Evolutionary conservation across 23 red algal genomes (phyloP), one percentile per base, ranked within the genome.

Genomic region (Agarophyton chilense): DNA sequence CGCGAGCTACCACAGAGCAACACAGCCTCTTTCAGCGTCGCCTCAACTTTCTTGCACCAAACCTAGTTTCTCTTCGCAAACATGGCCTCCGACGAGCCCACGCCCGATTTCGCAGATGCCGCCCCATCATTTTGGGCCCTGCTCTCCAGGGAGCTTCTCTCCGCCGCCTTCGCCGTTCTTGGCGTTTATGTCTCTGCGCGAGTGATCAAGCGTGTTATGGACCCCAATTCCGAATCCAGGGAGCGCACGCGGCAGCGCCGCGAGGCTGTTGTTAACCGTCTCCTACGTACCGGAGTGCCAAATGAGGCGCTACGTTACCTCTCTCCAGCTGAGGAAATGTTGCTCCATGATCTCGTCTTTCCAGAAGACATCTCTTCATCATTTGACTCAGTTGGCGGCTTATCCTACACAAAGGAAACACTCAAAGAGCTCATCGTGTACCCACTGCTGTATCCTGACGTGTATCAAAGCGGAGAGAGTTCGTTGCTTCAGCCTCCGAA

Each of bases 311-410:
- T 98, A 53, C 46, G 61, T 11, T 68, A 82, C n/a, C 40, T 99
- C 34, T 90, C 72, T 49, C 29, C 86, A 9, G 62, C 82, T 9
- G 97, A 99, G 70, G 84, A 87, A 65, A 68, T 88, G 7, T 62
- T 99, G 51, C 64, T 92, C 50, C 90, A 94, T 64, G 88, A 99
- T 49, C 84, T 99, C 33, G 97, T 99, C 17, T 95, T 95, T 82
- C 93, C 93, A 11, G 97, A 99, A 55, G 93, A 95, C 54, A 91
- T 99, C 17, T 77, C 46, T 54, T 26, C 72, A 17, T 72, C 76
- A 38, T 94, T 96, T 78, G 89, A 79, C 35, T 85, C 82, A 6
- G 91, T 99, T 32, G 97, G 97, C 31, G 97, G 97, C 22, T 81
- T 95, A n/a, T 77, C 54, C 4, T 77, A 58, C 56, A 93, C 89